Base-by-base conservation (phyloP, 108 stramenopile species). In the Fistulifera pelliculosa region DNA sequence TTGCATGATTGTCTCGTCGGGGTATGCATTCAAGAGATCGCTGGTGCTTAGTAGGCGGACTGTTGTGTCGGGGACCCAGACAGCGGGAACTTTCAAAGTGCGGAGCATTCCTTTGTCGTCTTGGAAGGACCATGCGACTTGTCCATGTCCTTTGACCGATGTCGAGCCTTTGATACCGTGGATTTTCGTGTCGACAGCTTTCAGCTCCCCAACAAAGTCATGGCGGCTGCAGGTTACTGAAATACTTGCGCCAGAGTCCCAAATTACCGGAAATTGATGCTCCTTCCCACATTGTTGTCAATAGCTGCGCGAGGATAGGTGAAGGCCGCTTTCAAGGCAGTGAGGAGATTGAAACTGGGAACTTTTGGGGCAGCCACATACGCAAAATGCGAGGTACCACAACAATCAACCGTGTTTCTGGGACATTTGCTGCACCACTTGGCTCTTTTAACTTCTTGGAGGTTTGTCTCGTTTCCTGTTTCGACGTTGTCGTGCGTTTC, bases 221-320 rank as follows among this genome's bases (percentile, higher is more conserved):
- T 2, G 10, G n/a, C 38, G 16, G 22, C 13, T 1, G 10, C 3
- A 10, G 11, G 63, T 44, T 16, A 70, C 52, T 18, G 58, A 58
- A 21, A 54, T 17, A 16, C 56, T 58, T 16, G 69, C 69, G 17
- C 69, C 69, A 16, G 69, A 45, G 35, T 70, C 69, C 54, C 66
- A 64, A 35, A 70, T 64, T 14, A 70, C 52, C 22, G 10, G 49
- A 41, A 41, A 41, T 11, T 13, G 12, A 13, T 14, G 40, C 14
- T 41, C 40, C 40, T 41, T 41, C 12, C 11, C 12, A 14, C 11
- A 13, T 41, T 41, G 40, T 41, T 14, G 40, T 41, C 40, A n/a
- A n/a, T n/a, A n/a, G n/a, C n/a, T n/a, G n/a, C n/a, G n/a, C n/a
- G n/a, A n/a, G n/a, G n/a, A n/a, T n/a, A n/a, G n/a, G n/a, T n/a